These are phyloP conservation scores for Oryza glaberrima DNA, from an alignment of 176 grass and related monocot genomes.

Conservation along the genomic window DNA sequence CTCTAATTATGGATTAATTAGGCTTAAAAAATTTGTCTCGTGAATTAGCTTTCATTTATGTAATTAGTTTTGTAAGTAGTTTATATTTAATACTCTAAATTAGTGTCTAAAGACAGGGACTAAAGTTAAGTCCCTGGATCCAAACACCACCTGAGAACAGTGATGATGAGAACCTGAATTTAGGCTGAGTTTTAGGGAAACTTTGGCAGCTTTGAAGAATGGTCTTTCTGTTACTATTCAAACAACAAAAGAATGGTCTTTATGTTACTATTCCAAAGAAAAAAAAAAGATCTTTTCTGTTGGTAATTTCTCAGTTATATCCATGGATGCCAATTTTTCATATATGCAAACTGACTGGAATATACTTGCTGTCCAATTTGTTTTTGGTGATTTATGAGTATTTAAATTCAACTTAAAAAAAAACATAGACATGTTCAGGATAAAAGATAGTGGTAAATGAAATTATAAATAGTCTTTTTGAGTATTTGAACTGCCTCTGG, in stretches of 20 bases:
- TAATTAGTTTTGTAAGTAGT: too few relatives aligned
- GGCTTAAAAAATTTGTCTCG: too few relatives aligned
- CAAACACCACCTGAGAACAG: too few relatives aligned
- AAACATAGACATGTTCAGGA: too few relatives aligned
- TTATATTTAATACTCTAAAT: too few relatives aligned
- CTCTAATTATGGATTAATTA: too few relatives aligned
- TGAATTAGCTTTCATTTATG: too few relatives aligned
- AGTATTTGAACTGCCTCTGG: not conserved
- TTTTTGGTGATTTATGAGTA: not conserved
- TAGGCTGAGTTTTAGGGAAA: slow-evolving; percentile 2
- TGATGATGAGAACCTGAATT: not conserved
- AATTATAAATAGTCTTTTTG: not conserved
- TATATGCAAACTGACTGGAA: not conserved
- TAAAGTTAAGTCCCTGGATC: too few relatives aligned
- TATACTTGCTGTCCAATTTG: not conserved
- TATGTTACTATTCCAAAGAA: too few relatives aligned
- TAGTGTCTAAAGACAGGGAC: too few relatives aligned
- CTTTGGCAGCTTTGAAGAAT: not conserved
- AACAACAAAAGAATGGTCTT: not conserved
- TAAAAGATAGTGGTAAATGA: not conserved
- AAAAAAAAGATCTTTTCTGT: not conserved
- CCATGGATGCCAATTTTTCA: too few relatives aligned
- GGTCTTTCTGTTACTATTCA: not conserved
- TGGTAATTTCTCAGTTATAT: not conserved
- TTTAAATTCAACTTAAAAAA: too few relatives aligned